phyloP scores from a whole-genome alignment of 2,329 filamentous ascomycete genomes.

The Emmonsiellopsis sp. region DNA sequence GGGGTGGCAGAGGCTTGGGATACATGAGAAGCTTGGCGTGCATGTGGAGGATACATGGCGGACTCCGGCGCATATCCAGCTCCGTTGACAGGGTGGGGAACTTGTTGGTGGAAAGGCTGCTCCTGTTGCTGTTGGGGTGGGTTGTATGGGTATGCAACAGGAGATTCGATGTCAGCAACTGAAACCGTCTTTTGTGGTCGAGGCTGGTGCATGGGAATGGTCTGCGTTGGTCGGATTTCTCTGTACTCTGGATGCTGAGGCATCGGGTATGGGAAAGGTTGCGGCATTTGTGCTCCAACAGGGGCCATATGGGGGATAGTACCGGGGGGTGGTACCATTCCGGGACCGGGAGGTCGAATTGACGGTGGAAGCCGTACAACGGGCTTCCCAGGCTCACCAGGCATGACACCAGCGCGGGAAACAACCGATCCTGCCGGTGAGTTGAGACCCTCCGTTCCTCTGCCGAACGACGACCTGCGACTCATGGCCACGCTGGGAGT shows the following conservation, averaged over 20 bases:
- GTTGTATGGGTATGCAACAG: slow-evolving; percentile 51
- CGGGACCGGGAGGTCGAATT: slow-evolving; percentile 22
- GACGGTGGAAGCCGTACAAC: slow-evolving; percentile 75
- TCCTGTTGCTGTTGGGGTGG: slow-evolving; percentile 58
- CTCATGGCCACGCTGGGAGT: slow-evolving; percentile 82
- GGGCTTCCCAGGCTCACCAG: slow-evolving; percentile 55
- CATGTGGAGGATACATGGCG: slow-evolving; percentile 48
- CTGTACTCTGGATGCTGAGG: slow-evolving; percentile 48
- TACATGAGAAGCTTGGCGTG: slow-evolving; percentile 58
- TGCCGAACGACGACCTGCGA: slow-evolving; percentile 68
- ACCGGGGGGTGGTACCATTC: slow-evolving; percentile 12
- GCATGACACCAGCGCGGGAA: slow-evolving; percentile 53
- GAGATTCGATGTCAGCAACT: slow-evolving; percentile 83
- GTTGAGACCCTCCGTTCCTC: slow-evolving; percentile 62
- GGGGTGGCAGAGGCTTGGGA: slow-evolving; percentile 69
- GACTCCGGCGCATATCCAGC: slow-evolving; percentile 44
- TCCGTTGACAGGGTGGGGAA: slow-evolving; percentile 63
- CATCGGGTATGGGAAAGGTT: slow-evolving; percentile 43
- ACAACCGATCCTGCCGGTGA: slow-evolving; percentile 74
- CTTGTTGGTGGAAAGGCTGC: slow-evolving; percentile 88
- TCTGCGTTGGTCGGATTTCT: slow-evolving; percentile 49
- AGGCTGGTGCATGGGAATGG: slow-evolving; percentile 79
- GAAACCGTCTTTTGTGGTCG: slow-evolving; percentile 91
- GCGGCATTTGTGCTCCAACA: slow-evolving; percentile 14
- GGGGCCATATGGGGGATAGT: not conserved